Evolutionary conservation across 202 grass and related monocot genomes (phyloP), one percentile per base, ranked within the genome.

Genomic region (Panicum virgatum): DNA sequence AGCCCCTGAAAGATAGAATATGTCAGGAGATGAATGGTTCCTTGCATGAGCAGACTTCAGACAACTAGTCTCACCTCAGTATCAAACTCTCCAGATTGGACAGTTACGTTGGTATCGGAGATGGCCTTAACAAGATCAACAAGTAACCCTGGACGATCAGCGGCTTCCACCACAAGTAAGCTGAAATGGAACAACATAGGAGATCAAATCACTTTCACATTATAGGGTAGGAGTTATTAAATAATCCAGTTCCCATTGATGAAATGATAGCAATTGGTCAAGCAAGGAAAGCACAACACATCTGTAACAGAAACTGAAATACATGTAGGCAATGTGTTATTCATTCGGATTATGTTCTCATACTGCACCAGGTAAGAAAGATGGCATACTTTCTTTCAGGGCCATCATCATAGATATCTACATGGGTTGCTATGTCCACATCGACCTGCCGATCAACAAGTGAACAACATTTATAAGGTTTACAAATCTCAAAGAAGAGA

Each of bases 101-200:
- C 96, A 47, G 82, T 91, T 25, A 99, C 87, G 76, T 86, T 99
- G 83, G 87, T 94, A 38, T 96, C 93, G 0, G 85, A 84, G 73
- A 99, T 94, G 78, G 94, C 92, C 87, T 90, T 99, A 46, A 99
- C 93, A 77, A 99, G 89, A 84, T 96, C 96, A 69, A 99, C 87
- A 74, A 99, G 66, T 46, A 99, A 92, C 9, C 96, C 96, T 44
- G 96, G 96, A 38, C 89, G 91, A 44, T 99, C 96, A 16, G 91
- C 96, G 69, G 96, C 66, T 85, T 99, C 93, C 66, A 99, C 87
- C 81, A 99, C 87, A 77, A 99, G 88, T 82, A 96, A 96, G 82
- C 96, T 99, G 79, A 45, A 86, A 89, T 60, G 29, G 43, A 65
- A 90, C 54, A 76, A 83, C 47, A 79, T 32, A 89, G 15, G 27